Conservation (phyloP, 2,329 filamentous ascomycete species). For the Nigrospora oryzae region DNA sequence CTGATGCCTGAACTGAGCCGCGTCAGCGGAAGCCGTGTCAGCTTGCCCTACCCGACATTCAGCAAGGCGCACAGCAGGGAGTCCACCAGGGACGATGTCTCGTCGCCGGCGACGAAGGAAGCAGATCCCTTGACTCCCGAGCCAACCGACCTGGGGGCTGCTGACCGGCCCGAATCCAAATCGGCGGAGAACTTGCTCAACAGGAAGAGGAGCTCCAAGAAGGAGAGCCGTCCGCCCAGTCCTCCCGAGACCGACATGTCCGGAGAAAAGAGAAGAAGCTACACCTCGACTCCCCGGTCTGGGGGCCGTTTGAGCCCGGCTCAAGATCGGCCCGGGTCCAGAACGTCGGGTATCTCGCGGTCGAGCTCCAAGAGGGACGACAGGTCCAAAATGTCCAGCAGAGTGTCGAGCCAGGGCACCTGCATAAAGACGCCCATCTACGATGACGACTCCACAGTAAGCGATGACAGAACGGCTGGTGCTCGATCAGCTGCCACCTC, state of each 20-base stretch:
- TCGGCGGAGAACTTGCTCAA: slow-evolving; percentile 31
- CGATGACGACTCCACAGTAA: slow-evolving; percentile 17
- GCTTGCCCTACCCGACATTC: slow-evolving; percentile 22
- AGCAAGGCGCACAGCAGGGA: slow-evolving; percentile 85
- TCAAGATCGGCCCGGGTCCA: slow-evolving; percentile 32
- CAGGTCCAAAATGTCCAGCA: slow-evolving; percentile 41
- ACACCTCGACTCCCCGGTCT: slow-evolving; percentile 22
- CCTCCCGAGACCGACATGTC: slow-evolving; percentile 57
- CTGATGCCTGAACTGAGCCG: slow-evolving; percentile 19
- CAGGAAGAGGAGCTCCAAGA: slow-evolving; percentile 20
- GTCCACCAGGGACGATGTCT: slow-evolving; percentile 49
- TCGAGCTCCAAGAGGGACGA: slow-evolving; percentile 38
- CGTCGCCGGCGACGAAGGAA: slow-evolving; percentile 18
- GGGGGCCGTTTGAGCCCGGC: slow-evolving; percentile 26
- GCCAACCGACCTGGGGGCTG: slow-evolving; percentile 57
- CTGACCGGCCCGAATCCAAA: slow-evolving; percentile 37
- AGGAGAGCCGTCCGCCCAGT: slow-evolving; percentile 47
- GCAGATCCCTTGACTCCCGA: slow-evolving; percentile 57
- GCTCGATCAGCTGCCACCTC: slow-evolving; percentile 22
- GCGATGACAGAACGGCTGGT: slow-evolving; percentile 22
- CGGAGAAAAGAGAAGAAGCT: slow-evolving; percentile 29
- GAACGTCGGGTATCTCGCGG: slow-evolving; percentile 32
- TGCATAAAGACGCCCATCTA: slow-evolving; percentile 30
- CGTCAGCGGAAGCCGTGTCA: slow-evolving; percentile 16
- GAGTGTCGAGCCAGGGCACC: slow-evolving; percentile 50